These are phyloP conservation scores for Apophysomyces variabilis DNA, from an alignment of 371 early-diverging fungal genomes.

Conservation along the genomic window DNA sequence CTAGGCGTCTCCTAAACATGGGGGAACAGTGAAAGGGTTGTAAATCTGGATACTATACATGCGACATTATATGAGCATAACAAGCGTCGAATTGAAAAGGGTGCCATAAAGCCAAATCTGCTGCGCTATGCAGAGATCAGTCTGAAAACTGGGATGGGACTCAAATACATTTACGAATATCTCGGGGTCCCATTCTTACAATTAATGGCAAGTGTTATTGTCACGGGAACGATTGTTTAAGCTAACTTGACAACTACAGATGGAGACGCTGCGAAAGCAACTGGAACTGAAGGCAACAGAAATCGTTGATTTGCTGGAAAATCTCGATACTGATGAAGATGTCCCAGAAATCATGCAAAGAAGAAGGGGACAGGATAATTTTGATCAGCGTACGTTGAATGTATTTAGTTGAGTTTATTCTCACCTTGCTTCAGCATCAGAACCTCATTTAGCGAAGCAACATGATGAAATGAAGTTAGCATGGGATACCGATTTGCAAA, in stretches of 20 bases:
- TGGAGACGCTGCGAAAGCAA: slow-evolving; percentile 62
- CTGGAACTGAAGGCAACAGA: slow-evolving; percentile 61
- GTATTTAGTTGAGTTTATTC: neutral
- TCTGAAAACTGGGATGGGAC: slow-evolving; percentile 64
- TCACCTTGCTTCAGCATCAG: slow-evolving; percentile 29
- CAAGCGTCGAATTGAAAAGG: slow-evolving; percentile 44
- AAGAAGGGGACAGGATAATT: slow-evolving; percentile 46
- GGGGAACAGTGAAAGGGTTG: slow-evolving; percentile 32
- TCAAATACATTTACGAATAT: slow-evolving; percentile 65
- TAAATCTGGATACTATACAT: slow-evolving; percentile 43
- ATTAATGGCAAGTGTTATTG: slow-evolving; percentile 50
- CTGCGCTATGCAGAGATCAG: slow-evolving; percentile 66
- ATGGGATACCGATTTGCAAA: slow-evolving; percentile 49
- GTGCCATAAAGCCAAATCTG: slow-evolving; percentile 57
- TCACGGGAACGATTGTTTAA: neutral
- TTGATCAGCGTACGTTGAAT: slow-evolving; percentile 44
- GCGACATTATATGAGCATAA: slow-evolving; percentile 49
- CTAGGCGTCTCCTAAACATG: neutral
- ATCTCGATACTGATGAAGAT: slow-evolving; percentile 33
- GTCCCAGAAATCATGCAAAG: slow-evolving; percentile 46
- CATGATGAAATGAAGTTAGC: slow-evolving; percentile 39
- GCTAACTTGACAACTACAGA: slow-evolving; percentile 29
- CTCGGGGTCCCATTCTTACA: slow-evolving; percentile 69
- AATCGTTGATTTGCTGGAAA: slow-evolving; percentile 45
- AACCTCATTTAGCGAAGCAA: slow-evolving; percentile 38